Base-by-base conservation (phyloP, 1,139 yeast species). In the Lodderomyces jiufengensis region DNA sequence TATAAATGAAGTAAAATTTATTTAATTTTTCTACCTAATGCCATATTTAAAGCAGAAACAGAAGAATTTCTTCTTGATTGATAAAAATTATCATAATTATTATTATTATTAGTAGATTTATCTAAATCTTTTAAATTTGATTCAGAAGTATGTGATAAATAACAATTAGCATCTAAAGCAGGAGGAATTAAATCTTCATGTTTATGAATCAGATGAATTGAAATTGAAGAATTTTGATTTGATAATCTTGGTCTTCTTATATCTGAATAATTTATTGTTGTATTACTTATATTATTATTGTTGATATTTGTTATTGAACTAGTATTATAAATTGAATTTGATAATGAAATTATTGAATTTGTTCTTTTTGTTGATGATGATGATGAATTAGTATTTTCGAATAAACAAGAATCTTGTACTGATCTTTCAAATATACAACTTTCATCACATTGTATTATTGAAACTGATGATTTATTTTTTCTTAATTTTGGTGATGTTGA, bases 151-250 rank as follows among this genome's bases (percentile, higher is more conserved):
- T 33, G 27, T 16, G 25, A 27, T 15, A 36, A 27, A n/a, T 36
- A 20, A 9, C 92, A 76, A 18, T 90, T 74, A 8, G 90, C 90
- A 51, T 85, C 95, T 51, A 87, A 66, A 8, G 88, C 88, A 2
- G 95, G 88, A 1, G 95, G 88, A 34, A 85, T 84, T 48, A 67
- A 78, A 56, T 85, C 87, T 53, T 85, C 74, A 29, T 57, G 60
- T 39, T 62, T 61, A 39, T 64, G 55, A 28, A 60, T 23, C 33
- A n/a, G 32, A 16, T 36, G 23, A 20, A 38, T 40, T 15, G 63
- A 53, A 30, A 60, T 43, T 20, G 59, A 48, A 15, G 65, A 55
- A 37, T 56, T 56, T 40, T 55, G 63, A 10, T 64, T 51, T 33
- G 56, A 52, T 16, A 57, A 52, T 32, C 57, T 39, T 9, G 60